Conservation (phyloP, 768 basidiomycete genomes). For the Candolleomyces efflorescens region DNA sequence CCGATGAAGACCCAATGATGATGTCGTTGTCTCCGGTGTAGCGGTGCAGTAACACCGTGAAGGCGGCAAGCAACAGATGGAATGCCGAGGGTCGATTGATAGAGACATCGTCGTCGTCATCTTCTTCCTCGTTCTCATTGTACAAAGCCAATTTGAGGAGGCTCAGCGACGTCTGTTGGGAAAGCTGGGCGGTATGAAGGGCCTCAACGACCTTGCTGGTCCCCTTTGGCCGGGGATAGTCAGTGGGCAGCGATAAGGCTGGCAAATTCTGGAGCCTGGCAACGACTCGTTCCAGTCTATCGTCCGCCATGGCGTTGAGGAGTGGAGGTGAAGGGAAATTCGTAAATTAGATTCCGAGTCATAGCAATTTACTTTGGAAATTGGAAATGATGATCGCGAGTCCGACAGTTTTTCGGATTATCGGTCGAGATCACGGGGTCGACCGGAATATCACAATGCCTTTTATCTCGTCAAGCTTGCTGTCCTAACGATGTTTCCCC, state of each 20-base stretch:
- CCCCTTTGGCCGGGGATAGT: conserved; percentile 83
- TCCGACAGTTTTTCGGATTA: too few species aligned
- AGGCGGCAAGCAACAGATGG: conserved; percentile 89
- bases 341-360: conserved; percentile 6
- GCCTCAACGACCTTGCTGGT: conserved; percentile 82
- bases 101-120: conserved; percentile 35
- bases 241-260: conserved; percentile 89
- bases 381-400: too few species aligned
- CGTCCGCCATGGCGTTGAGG: conserved; percentile 29
- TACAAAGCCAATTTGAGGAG: conserved; percentile 80
- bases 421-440: too few species aligned
- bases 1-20: conserved; percentile 85
- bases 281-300: conserved; percentile 52
- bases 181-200: conserved; percentile 65
- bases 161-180: conserved; percentile 69
- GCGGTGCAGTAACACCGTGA: conserved; percentile 85
- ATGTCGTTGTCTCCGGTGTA: conserved; percentile 96
- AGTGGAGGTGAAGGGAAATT: background rate
- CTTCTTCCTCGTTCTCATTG: conserved; percentile 49
- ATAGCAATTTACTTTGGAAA: conserved; percentile 1
- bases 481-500: too few species aligned
- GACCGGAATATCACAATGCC: too few species aligned
- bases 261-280: conserved; percentile 76
- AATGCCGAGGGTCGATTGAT: conserved; percentile 71
- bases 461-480: too few species aligned